A percentile compares a stretch with the other conserved stretches of the same genome.
Conservation (phyloP, 2,329 filamentous ascomycete genomes). For the Chaetothyriales sp. region DNA sequence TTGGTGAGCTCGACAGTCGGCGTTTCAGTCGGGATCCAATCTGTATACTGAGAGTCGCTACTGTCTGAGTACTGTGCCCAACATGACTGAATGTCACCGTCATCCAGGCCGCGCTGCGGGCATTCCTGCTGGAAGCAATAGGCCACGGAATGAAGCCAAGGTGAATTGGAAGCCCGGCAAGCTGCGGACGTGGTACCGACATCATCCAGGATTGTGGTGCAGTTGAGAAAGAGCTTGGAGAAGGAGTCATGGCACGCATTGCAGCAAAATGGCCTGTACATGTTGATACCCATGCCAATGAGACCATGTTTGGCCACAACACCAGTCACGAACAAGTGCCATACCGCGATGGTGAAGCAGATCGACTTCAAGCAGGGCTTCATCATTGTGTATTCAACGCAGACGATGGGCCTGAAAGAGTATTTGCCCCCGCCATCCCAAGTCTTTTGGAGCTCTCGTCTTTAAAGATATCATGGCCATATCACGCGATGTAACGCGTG, state of each 20-base stretch:
- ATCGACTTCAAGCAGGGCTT: no score
- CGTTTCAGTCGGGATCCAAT: no score
- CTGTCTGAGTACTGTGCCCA: no score
- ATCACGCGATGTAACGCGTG: no score
- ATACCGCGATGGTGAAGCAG: no score
- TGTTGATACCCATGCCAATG: constrained; percentile 20
- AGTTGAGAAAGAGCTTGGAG: constrained; percentile 18
- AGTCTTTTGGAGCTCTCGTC: no score
- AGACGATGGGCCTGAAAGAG: no score
- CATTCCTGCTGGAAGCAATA: constrained; percentile 20
- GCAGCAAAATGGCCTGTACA: constrained; percentile 19
- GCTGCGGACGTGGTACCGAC: constrained; percentile 12
- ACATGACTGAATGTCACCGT: not conserved
- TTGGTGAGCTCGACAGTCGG: constrained; percentile 7
- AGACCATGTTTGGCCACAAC: constrained; percentile 12
- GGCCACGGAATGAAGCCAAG: constrained; percentile 19
- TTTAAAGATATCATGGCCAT: no score
- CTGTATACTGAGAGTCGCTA: no score
- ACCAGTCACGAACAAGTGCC: no score
- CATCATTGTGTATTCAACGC: no score
- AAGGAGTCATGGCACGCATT: constrained; percentile 19
- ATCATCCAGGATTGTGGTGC: constrained; percentile 17
- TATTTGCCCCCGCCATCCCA: no score
- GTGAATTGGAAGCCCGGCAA: constrained; percentile 19
- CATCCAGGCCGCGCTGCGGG: constrained; percentile 4